Percentiles rank a stretch among this genome's conserved stretches.
Conservation (phyloP, 106 monocot species). For the Hemerocallis citrina region DNA sequence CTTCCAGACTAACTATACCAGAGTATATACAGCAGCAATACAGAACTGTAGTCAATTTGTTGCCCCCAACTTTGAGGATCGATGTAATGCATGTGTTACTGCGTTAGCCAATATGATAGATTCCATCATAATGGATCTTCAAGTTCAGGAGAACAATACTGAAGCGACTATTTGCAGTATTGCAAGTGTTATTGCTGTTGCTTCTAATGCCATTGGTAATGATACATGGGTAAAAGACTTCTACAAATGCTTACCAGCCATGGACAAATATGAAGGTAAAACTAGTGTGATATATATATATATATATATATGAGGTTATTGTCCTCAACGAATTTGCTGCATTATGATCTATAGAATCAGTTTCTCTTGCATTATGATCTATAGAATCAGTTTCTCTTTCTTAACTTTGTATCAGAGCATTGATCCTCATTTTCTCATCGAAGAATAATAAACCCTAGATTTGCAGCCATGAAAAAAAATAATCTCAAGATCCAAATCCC, state of each 20-base stretch:
- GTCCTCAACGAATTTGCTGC: too few relatives aligned
- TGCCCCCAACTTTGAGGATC: conserved; percentile 5
- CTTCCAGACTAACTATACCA: neutral
- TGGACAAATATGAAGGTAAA: conserved; percentile 11
- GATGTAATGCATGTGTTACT: neutral
- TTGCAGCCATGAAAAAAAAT: too few relatives aligned
- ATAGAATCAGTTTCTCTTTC: too few relatives aligned
- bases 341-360: too few relatives aligned
- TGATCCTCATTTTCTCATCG: too few relatives aligned
- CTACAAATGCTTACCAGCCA: conserved; percentile 22
- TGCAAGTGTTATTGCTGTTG: conserved; percentile 13
- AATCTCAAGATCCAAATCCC: too few relatives aligned
- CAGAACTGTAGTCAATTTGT: conserved; percentile 7
- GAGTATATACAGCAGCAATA: neutral
- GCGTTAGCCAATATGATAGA: conserved; percentile 11
- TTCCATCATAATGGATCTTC: neutral
- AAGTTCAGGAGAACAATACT: neutral
- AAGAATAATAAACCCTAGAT: too few relatives aligned
- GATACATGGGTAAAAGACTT: conserved; percentile 10
- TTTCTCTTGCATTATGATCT: too few relatives aligned
- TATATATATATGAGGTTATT: too few relatives aligned
- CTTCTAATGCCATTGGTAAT: conserved; percentile 8
- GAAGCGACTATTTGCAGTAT: conserved; percentile 13
- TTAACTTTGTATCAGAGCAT: too few relatives aligned
- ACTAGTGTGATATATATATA: too few relatives aligned